A percentile compares a stretch with the other conserved stretches of the same genome.
phyloP scores from a whole-genome alignment of 2,329 filamentous ascomycete species.

The Arthrobotrys conoides region DNA sequence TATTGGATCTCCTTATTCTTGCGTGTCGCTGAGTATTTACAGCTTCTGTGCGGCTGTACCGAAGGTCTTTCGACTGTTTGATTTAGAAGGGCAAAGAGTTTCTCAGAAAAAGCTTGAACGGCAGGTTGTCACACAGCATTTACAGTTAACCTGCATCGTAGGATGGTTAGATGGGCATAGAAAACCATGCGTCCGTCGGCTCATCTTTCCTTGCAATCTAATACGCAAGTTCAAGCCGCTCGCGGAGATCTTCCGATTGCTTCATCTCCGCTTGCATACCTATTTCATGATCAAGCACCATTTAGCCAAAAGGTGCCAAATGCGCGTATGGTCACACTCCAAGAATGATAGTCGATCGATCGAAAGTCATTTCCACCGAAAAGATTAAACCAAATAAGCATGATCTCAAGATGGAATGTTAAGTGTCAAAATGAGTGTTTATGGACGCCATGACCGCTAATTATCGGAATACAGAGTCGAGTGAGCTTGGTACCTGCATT shows the following conservation, averaged over 20 bases:
- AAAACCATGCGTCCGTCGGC: constrained; percentile 1
- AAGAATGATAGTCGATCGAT: background rate
- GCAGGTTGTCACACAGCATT: background rate
- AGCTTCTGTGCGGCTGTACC: too few relatives aligned
- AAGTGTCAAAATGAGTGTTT: constrained; percentile 4
- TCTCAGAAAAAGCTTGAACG: background rate
- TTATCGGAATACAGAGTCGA: background rate
- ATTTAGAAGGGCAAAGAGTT: background rate
- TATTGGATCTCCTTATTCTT: constrained; percentile 1
- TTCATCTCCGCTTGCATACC: constrained; percentile 7
- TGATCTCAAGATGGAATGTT: background rate
- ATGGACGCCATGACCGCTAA: background rate
- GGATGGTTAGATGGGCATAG: too few relatives aligned
- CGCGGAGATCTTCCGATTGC: background rate
- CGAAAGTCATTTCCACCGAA: constrained; percentile 11
- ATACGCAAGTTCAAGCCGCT: background rate
- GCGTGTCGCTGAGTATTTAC: background rate
- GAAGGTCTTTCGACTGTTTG: background rate
- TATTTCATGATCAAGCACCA: background rate
- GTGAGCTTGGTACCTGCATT: constrained; percentile 10
- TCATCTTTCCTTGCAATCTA: background rate
- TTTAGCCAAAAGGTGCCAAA: constrained; percentile 25
- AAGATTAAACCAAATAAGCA: constrained; percentile 8
- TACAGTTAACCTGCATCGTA: background rate
- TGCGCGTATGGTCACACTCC: background rate